Evolutionary conservation across 305 asterid genomes (phyloP), one percentile per base, ranked within the genome.

Genomic region (Solanum hybrid): DNA sequence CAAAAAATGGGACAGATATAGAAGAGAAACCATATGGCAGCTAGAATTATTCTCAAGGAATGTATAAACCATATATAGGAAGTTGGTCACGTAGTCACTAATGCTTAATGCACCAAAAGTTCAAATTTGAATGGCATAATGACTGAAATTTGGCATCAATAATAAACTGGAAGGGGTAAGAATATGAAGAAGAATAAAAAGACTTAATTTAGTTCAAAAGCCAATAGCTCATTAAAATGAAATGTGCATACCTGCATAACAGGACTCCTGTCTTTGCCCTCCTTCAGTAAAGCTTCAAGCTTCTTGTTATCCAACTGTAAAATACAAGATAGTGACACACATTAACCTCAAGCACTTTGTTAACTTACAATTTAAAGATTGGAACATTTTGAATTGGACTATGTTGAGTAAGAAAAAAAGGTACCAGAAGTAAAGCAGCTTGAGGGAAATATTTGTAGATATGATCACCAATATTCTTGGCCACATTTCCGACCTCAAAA

Each of bases 381-480:
- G 24, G 60, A 36, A 56, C 31, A 9, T 51, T 78, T 56, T 32
- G 45, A 85, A 85, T 85, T 10, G 34, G 32, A 31, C 76, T 51
- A 56, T 51, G n/a, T 11, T 56, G 76, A 32, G 11, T 85, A 31
- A 13, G 35, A 32, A 36, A 72, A 87, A 85, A 42, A 66, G 85
- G 89, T 92, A 97, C 99, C 98, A 96, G 91, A 86, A 97, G 99
- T 91, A 97, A 90, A 78, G 98, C 97, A 45, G 99, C 97, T 91
- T 95, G 96, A 76, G 98, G 98, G 85, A 93, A 95, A 93, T 97
- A 97, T 89, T 94, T 95, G 78, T 94, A 92, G 51, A 96, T 94
- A 86, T 95, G 99, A 94, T 97, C 99, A 40, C 96, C 99, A 86
- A 95, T 96, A 93, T 97, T 95, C 95, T 95, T 97, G 19, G 97